Conservation (phyloP, 179 eudicot species). For the Actinidia arguta region DNA sequence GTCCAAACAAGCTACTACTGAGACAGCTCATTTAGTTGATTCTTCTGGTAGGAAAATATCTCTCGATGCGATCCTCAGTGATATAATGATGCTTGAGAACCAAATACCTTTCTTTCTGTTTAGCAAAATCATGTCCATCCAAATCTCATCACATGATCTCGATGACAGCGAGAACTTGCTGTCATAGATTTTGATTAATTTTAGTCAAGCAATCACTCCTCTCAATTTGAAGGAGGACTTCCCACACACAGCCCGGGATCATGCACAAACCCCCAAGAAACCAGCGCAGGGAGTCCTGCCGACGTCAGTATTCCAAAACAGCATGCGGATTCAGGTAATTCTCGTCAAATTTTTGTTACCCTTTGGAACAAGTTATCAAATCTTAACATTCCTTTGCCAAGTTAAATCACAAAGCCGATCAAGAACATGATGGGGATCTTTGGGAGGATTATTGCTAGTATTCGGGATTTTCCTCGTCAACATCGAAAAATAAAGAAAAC, state of each 20-base stretch:
- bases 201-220: neutral
- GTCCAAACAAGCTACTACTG: too few relatives aligned
- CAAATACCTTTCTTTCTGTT: conserved; percentile 1
- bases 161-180: neutral
- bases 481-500: neutral
- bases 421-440: neutral
- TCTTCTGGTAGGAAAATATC: neutral
- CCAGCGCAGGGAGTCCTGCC: neutral
- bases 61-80: neutral
- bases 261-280: neutral
- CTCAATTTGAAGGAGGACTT: neutral
- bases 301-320: neutral
- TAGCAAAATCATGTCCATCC: neutral
- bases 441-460: neutral
- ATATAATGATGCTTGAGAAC: conserved; percentile 14
- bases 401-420: neutral
- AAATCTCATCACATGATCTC: neutral
- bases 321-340: neutral
- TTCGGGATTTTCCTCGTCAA: neutral
- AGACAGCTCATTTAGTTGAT: neutral
- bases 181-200: neutral
- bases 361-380: neutral
- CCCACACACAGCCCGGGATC: neutral
- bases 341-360: neutral
- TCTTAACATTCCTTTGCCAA: neutral